phyloP scores from a whole-genome alignment of 805 yeast species.

The Yamadazyma insecticola region DNA sequence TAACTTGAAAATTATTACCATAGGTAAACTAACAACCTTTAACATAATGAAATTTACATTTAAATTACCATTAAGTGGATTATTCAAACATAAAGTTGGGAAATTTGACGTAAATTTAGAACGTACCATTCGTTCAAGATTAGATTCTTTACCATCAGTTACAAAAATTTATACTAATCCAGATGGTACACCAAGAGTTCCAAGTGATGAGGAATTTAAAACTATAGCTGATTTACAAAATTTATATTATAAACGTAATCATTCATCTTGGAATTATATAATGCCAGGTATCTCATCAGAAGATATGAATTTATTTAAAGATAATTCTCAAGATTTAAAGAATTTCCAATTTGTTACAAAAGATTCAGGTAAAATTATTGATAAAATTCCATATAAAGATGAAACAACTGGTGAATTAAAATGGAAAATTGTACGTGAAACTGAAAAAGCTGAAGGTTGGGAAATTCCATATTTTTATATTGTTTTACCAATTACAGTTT shows the following conservation, averaged over 20 bases:
- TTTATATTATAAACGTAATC: conserved; percentile 52
- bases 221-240: conserved; percentile 67
- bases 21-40: neutral
- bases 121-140: conserved; percentile 55
- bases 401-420: conserved; percentile 71
- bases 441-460: conserved; percentile 79
- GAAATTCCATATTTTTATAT: conserved; percentile 68
- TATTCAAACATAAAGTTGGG: conserved; percentile 34
- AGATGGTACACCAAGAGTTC: conserved; percentile 71
- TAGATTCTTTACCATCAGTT: conserved; percentile 60
- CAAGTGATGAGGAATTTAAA: conserved; percentile 66
- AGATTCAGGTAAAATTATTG: conserved; percentile 59
- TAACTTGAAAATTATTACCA: conserved; percentile 4
- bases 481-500: conserved; percentile 65
- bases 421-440: conserved; percentile 74
- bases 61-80: conserved; percentile 35
- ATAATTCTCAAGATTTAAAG: conserved; percentile 58
- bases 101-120: conserved; percentile 49
- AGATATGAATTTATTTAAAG: conserved; percentile 51
- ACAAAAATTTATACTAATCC: conserved; percentile 66
- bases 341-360: conserved; percentile 50
- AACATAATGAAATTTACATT: conserved; percentile 35
- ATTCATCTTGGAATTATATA: conserved; percentile 45
- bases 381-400: conserved; percentile 80
- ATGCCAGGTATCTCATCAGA: conserved; percentile 46